phyloP scores from a whole-genome alignment of 148 eudicot genomes.

The Spergularia bocconei region DNA sequence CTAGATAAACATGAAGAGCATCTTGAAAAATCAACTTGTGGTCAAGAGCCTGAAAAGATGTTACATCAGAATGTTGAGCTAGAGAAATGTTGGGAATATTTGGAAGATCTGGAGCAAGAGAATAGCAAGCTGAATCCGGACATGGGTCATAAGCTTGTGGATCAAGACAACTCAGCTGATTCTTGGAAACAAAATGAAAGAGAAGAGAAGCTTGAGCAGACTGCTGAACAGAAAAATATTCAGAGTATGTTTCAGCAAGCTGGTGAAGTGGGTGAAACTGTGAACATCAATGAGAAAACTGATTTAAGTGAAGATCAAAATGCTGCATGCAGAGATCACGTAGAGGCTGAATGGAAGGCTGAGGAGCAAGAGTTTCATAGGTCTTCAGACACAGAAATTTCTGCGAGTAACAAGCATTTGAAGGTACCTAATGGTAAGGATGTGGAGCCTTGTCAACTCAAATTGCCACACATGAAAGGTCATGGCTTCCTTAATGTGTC shows the following conservation, averaged over 20 bases:
- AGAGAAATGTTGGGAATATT: constrained; percentile 18
- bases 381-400: constrained; percentile 20
- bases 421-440: constrained; percentile 28
- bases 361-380: constrained; percentile 24
- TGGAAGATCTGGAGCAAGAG: constrained; percentile 25
- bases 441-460: constrained; percentile 14
- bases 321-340: constrained; percentile 6
- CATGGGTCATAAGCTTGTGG: constrained; percentile 8
- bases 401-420: constrained; percentile 20
- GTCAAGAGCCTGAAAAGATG: constrained; percentile 3
- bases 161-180: constrained; percentile 9
- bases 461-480: constrained; percentile 22
- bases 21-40: constrained; percentile 15
- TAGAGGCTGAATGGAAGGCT: constrained; percentile 19
- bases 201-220: constrained; percentile 20
- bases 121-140: constrained; percentile 18
- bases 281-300: constrained; percentile 12
- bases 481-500: constrained; percentile 20
- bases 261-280: constrained; percentile 29
- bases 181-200: background rate
- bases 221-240: constrained; percentile 13
- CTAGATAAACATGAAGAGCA: constrained; percentile 11
- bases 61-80: constrained; percentile 17
- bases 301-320: constrained; percentile 13
- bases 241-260: constrained; percentile 2